A percentile compares a stretch with the other conserved stretches of the same genome.
phyloP scores from a whole-genome alignment of 805 yeast species.

The Kregervanrija fluxuum region DNA sequence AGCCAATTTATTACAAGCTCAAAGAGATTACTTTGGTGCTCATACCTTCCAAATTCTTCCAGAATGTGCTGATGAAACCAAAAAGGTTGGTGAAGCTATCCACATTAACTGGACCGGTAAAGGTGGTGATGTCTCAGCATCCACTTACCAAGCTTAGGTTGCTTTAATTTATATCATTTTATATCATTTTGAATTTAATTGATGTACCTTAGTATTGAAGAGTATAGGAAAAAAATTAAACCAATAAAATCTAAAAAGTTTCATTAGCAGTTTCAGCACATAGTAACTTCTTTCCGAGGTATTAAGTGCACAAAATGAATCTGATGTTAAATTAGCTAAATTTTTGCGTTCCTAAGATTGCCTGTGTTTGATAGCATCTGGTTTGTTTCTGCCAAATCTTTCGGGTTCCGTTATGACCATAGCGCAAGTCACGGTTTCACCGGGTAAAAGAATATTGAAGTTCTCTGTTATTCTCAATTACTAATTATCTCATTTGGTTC shows the following conservation, averaged over 20 bases:
- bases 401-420: neutral
- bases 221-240: no score
- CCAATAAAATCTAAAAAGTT: no score
- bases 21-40: slow-evolving; percentile 99
- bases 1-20: slow-evolving; percentile 98
- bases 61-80: slow-evolving; percentile 65
- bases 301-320: no score
- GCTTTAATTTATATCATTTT: neutral
- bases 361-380: no score
- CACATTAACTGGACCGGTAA: slow-evolving; percentile 99
- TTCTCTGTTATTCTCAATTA: no score
- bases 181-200: neutral
- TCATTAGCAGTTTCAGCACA: no score
- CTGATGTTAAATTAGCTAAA: no score
- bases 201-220: neutral
- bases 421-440: no score
- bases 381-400: neutral
- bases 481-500: no score
- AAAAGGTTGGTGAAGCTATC: slow-evolving; percentile 76
- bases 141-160: slow-evolving; percentile 82
- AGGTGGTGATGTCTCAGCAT: slow-evolving; percentile 96
- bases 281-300: no score
- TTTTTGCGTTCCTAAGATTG: no score
- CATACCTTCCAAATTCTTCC: slow-evolving; percentile 97
- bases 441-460: no score